phyloP scores from a whole-genome alignment of 2,329 filamentous ascomycete genomes.

The Colletotrichum musae region DNA sequence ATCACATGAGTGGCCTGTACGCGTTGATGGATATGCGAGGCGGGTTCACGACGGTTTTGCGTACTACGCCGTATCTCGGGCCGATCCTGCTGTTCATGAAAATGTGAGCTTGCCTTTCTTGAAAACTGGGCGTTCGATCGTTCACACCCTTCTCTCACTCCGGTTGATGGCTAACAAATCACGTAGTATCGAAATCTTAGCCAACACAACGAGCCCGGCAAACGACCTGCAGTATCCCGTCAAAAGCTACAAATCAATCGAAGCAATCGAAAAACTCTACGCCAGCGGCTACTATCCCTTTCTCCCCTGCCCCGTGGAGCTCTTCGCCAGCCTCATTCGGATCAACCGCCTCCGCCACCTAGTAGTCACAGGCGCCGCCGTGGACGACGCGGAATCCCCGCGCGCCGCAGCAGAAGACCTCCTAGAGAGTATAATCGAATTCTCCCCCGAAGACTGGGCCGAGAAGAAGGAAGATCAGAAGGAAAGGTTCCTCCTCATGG shows the following conservation, averaged over 20 bases:
- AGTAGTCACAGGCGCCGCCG: constrained; percentile 31
- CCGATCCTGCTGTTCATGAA: constrained; percentile 11
- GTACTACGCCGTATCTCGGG: background rate
- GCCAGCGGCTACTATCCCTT: constrained; percentile 43
- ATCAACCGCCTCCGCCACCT: constrained; percentile 54
- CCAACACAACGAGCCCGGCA: constrained; percentile 55
- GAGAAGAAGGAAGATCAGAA: constrained; percentile 20
- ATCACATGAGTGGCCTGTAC: constrained; percentile 48
- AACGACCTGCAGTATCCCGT: constrained; percentile 43
- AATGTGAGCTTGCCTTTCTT: constrained; percentile 9
- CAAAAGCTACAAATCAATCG: constrained; percentile 38
- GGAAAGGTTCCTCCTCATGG: constrained; percentile 41
- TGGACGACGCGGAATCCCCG: constrained; percentile 31
- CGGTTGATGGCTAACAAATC: constrained; percentile 16
- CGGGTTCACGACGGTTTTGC: constrained; percentile 18
- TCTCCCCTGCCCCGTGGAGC: constrained; percentile 48
- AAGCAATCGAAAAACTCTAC: constrained; percentile 47
- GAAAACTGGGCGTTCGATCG: too few relatives aligned
- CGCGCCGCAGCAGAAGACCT: constrained; percentile 23
- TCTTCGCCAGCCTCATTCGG: constrained; percentile 52
- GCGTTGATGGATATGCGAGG: constrained; percentile 36
- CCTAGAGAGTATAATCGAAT: constrained; percentile 44
- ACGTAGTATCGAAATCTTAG: constrained; percentile 50
- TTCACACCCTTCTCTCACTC: background rate
- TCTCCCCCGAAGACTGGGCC: constrained; percentile 51